Percentiles rank a stretch among this genome's conserved stretches.
Conservation (phyloP, 1,139 yeast species). For the Yamadazyma dushanensis region DNA sequence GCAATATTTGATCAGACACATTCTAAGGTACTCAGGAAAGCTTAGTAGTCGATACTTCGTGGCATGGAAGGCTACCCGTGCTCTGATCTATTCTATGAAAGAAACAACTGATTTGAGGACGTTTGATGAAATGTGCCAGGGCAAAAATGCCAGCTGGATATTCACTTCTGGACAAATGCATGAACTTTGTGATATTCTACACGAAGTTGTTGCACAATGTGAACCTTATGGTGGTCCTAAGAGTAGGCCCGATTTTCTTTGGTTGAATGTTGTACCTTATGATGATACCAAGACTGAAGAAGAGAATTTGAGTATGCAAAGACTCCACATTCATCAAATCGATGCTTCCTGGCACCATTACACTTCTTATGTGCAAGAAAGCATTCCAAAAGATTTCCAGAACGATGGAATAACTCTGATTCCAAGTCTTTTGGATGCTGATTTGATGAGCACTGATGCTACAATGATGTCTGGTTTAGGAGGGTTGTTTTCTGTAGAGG, state of each 20-base stretch:
- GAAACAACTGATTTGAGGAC: conserved; percentile 10
- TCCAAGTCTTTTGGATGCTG: conserved; percentile 8
- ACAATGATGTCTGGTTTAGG: not conserved
- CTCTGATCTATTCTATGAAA: conserved; percentile 7
- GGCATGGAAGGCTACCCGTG: conserved; percentile 14
- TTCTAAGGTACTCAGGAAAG: conserved; percentile 11
- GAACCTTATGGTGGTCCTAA: not conserved
- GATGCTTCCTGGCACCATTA: conserved; percentile 14
- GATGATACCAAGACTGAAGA: conserved; percentile 10
- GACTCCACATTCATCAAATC: conserved; percentile 14
- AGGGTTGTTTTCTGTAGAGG: conserved; percentile 5
- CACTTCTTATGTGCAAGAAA: conserved; percentile 5
- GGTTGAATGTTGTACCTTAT: conserved; percentile 15
- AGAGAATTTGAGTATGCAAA: conserved; percentile 14
- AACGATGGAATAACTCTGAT: conserved; percentile 2
- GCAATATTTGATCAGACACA: conserved; percentile 7
- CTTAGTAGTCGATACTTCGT: conserved; percentile 10
- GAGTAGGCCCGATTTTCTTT: conserved; percentile 6
- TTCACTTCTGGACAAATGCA: conserved; percentile 14
- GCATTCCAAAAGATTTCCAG: conserved; percentile 7
- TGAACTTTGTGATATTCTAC: conserved; percentile 13
- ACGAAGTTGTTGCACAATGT: conserved; percentile 1
- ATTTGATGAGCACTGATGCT: not conserved
- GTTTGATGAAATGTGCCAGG: conserved; percentile 10
- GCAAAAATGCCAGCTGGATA: conserved; percentile 11